Percentiles rank a stretch among this genome's conserved stretches.
Evolutionary conservation across 192 early-diverging fungal species (phyloP).

Genomic region (Dispira parvispora): DNA sequence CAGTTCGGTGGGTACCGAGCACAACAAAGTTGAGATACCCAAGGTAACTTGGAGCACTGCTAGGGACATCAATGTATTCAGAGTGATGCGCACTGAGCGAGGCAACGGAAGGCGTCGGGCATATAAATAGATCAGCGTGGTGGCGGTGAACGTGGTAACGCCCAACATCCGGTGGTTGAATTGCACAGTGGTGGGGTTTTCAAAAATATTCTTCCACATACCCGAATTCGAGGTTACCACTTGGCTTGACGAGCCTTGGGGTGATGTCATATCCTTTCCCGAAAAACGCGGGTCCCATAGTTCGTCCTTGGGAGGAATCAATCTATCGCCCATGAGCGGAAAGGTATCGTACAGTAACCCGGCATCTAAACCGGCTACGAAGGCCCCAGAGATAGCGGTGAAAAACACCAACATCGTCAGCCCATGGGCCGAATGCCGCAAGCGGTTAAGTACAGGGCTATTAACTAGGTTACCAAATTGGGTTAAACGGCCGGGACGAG

Average conservation of each 20-base stretch:
- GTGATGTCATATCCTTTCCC: constrained; percentile 5
- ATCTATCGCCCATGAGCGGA: constrained; percentile 75
- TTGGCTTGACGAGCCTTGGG: too few relatives aligned
- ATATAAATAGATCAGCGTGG: constrained; percentile 56
- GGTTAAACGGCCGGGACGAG: constrained; percentile 21
- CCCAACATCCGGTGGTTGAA: constrained; percentile 91
- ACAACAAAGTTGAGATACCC: constrained; percentile 85
- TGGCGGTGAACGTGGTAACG: constrained; percentile 54
- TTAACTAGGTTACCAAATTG: constrained; percentile 24
- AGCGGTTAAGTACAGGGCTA: constrained; percentile 36
- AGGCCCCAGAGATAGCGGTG: constrained; percentile 80
- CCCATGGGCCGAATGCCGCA: constrained; percentile 42
- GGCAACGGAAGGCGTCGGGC: constrained; percentile 59
- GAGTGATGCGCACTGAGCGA: constrained; percentile 39
- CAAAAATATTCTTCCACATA: constrained; percentile 78
- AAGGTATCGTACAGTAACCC: constrained; percentile 96
- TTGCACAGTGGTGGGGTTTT: constrained; percentile 88
- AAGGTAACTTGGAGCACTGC: constrained; percentile 62
- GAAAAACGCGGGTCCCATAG: constrained; percentile 30
- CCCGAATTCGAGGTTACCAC: constrained; percentile 16
- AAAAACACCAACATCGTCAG: constrained; percentile 58
- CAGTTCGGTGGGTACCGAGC: constrained; percentile 81
- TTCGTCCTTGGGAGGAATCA: constrained; percentile 59
- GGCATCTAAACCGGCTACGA: constrained; percentile 94
- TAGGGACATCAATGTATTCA: constrained; percentile 58